Percentiles rank a stretch among this genome's conserved stretches.
phyloP scores from a whole-genome alignment of 2,329 filamentous ascomycete species.

The Cordyceps cicadae region DNA sequence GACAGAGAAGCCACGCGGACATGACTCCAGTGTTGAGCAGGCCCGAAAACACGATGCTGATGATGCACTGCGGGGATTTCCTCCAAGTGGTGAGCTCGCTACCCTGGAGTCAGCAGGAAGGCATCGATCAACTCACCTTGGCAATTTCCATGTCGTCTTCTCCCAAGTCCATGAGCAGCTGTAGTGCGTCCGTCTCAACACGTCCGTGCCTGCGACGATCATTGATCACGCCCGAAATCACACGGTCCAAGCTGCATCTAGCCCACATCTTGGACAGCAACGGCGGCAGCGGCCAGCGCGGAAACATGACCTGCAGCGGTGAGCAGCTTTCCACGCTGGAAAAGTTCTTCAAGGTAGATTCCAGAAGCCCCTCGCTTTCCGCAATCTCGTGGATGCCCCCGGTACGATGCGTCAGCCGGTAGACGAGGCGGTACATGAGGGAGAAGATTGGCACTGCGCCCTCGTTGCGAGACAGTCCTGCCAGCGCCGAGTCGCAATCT shows the following conservation, averaged over 20 bases:
- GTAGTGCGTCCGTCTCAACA: constrained; percentile 41
- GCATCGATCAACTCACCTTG: constrained; percentile 22
- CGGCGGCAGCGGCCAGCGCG: constrained; percentile 38
- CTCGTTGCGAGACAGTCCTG: neutral
- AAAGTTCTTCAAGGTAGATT: constrained; percentile 36
- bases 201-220: constrained; percentile 33
- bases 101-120: neutral
- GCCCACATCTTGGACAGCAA: constrained; percentile 35
- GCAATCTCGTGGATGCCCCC: constrained; percentile 47
- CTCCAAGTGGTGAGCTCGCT: neutral
- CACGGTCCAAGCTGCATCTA: constrained; percentile 38
- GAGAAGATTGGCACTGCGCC: constrained; percentile 41
- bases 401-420: constrained; percentile 48
- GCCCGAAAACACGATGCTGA: constrained; percentile 49
- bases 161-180: constrained; percentile 44
- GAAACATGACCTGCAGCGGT: constrained; percentile 41
- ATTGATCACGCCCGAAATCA: constrained; percentile 40
- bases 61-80: constrained; percentile 32
- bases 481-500: constrained; percentile 25
- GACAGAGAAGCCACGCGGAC: constrained; percentile 42
- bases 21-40: constrained; percentile 50
- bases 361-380: constrained; percentile 32
- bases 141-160: constrained; percentile 36
- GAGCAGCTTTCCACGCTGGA: constrained; percentile 37
- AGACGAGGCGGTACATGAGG: constrained; percentile 43